Percentiles rank a stretch among this genome's conserved stretches.
Conservation (phyloP, 257 asterid genomes). For the Prunella vulgaris region DNA sequence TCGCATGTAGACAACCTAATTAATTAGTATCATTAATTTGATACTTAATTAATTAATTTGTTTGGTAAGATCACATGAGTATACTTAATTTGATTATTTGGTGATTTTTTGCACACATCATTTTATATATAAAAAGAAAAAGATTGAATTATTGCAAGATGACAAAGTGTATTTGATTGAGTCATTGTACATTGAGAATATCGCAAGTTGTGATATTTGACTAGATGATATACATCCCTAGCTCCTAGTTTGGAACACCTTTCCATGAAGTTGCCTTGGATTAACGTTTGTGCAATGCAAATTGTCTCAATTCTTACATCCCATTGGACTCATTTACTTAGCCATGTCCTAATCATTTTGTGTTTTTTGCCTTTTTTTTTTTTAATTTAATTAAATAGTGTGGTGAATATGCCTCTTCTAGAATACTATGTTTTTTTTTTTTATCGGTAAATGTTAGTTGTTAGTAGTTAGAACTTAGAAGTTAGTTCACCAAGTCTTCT, state of each 20-base stretch:
- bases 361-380: too few species aligned
- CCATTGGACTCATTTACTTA: not conserved
- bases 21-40: not conserved
- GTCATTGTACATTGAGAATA: not conserved
- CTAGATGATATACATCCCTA: conserved; percentile 14
- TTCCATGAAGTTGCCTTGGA: conserved; percentile 21
- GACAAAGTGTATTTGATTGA: conserved; percentile 15
- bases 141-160: not conserved
- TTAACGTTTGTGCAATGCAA: too few species aligned
- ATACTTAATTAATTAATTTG: too few species aligned
- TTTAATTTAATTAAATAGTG: too few species aligned
- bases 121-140: too few species aligned
- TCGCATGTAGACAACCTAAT: not conserved
- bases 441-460: too few species aligned
- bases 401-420: not conserved
- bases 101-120: not conserved
- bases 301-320: not conserved
- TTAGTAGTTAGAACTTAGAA: too few species aligned
- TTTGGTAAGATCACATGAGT: not conserved
- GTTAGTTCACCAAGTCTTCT: too few species aligned
- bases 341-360: not conserved
- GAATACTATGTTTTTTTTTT: not conserved
- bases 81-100: not conserved
- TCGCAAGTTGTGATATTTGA: conserved; percentile 13
- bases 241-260: not conserved